Evolutionary conservation across 1,139 yeast species (phyloP).

Genomic region (Geotrichum candidum): DNA sequence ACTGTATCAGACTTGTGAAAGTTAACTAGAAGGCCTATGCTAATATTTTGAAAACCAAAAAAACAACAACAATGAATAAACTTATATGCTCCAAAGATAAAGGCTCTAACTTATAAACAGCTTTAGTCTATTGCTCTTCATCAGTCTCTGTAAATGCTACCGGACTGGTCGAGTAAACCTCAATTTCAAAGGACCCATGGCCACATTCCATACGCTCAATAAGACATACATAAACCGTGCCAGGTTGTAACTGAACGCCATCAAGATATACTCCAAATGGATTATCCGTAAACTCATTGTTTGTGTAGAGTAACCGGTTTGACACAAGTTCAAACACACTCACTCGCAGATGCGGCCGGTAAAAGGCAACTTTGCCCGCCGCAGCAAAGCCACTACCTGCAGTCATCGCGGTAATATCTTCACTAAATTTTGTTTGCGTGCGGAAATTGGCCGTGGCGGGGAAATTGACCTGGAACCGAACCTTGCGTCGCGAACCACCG

Average conservation of each 20-base stretch:
- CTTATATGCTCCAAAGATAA: background rate
- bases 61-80: background rate
- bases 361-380: conserved; percentile 10
- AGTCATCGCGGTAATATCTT: background rate
- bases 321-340: conserved; percentile 29
- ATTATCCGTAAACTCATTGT: conserved; percentile 42
- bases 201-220: conserved; percentile 33
- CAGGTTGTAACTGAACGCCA: conserved; percentile 19
- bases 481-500: conserved; percentile 20
- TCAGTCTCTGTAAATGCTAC: conserved; percentile 9
- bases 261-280: conserved; percentile 45
- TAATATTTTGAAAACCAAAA: background rate
- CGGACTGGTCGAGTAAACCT: conserved; percentile 22
- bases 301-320: conserved; percentile 29
- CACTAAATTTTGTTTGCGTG: conserved; percentile 7
- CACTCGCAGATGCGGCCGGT: conserved; percentile 30
- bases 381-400: background rate
- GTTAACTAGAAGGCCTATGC: too few relatives aligned
- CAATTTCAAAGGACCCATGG: conserved; percentile 22
- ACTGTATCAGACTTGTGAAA: too few relatives aligned
- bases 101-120: background rate
- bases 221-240: conserved; percentile 19
- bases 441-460: conserved; percentile 16
- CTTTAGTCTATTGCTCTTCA: background rate
- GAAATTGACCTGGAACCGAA: conserved; percentile 13